A percentile compares a stretch with the other conserved stretches of the same genome.
Conservation (phyloP, 768 basidiomycete genomes). For the Pleurotus tuoliensis region DNA sequence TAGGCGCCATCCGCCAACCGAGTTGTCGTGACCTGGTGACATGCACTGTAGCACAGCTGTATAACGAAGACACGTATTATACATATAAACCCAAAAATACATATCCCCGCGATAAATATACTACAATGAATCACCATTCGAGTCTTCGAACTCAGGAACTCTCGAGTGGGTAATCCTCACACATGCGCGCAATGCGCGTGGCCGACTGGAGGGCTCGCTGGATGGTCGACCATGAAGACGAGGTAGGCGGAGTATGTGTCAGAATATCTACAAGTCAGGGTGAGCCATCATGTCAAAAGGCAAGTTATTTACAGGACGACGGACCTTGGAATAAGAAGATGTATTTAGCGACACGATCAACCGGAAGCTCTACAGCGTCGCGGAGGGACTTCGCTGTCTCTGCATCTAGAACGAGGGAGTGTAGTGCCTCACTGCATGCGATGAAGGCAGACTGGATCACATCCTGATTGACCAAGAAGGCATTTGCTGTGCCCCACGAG, state of each 20-base stretch:
- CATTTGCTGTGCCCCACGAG: constrained; percentile 57
- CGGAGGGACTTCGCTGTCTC: constrained; percentile 27
- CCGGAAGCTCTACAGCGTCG: constrained; percentile 61
- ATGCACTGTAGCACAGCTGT: too few species aligned
- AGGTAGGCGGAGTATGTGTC: constrained; percentile 34
- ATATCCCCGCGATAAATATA: not conserved
- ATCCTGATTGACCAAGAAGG: constrained; percentile 51
- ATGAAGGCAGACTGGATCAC: constrained; percentile 52
- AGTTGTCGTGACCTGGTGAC: too few species aligned
- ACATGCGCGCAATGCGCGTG: constrained; percentile 40
- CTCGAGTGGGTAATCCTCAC: constrained; percentile 39
- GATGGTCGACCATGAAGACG: constrained; percentile 34
- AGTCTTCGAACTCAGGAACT: not conserved
- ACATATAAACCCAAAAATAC: not conserved
- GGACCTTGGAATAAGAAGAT: constrained; percentile 57
- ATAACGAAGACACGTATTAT: too few species aligned
- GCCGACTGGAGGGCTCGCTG: constrained; percentile 47
- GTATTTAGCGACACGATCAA: constrained; percentile 62
- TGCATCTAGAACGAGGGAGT: constrained; percentile 33
- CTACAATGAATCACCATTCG: not conserved
- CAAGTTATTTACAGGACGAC: constrained; percentile 10
- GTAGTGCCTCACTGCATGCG: constrained; percentile 56
- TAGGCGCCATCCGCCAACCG: too few species aligned
- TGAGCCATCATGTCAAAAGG: not conserved
- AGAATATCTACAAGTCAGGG: not conserved